These are phyloP conservation scores for Rhododendron ferrugineum DNA, from an alignment of 148 eudicot genomes.

Conservation along the genomic window DNA sequence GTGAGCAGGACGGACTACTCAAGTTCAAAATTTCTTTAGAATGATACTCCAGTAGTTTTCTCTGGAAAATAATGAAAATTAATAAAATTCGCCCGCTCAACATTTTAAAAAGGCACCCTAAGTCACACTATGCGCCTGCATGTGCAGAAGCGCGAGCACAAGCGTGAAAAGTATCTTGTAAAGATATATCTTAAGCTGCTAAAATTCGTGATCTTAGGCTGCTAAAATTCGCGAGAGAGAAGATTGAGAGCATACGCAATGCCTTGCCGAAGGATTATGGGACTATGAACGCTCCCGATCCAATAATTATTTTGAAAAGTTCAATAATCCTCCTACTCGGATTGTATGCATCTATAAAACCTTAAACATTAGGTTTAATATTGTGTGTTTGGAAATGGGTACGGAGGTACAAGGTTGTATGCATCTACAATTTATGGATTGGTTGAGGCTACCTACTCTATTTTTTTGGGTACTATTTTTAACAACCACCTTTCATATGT, in stretches of 20 bases:
- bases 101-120: too few species aligned
- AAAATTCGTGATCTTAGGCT: too few species aligned
- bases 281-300: not conserved
- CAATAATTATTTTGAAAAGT: not conserved
- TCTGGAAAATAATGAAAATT: too few species aligned
- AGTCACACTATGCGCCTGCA: too few species aligned
- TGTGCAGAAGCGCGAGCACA: not conserved
- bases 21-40: too few species aligned
- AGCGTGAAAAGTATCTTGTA: not conserved
- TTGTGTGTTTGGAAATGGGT: not conserved
- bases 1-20: constrained; percentile 13
- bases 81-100: too few species aligned
- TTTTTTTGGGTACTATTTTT: not conserved
- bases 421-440: not conserved
- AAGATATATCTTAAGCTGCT: not conserved
- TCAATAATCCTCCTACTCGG: not conserved
- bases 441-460: not conserved
- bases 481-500: not conserved
- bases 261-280: not conserved
- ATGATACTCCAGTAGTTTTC: too few species aligned
- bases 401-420: not conserved
- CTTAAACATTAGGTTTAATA: not conserved
- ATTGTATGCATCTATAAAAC: not conserved
- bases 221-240: too few species aligned
- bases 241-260: too few species aligned